phyloP scores from a whole-genome alignment of 2,329 filamentous ascomycete species.

The Sarocladium strictum region DNA sequence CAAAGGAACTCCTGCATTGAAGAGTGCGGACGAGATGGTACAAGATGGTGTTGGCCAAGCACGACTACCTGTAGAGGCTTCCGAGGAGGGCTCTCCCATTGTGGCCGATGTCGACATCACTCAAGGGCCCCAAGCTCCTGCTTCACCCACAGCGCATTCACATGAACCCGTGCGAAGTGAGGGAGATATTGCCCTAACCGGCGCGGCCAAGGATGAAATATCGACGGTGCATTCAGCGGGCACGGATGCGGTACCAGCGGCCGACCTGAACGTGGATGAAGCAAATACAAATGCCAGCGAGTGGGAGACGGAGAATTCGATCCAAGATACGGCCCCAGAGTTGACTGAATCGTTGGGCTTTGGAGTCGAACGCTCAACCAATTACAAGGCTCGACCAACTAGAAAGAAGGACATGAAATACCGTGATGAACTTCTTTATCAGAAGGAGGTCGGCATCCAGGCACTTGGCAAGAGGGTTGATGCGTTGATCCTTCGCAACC shows the following conservation, averaged over 20 bases:
- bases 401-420: background rate
- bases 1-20: too few relatives aligned
- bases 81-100: too few relatives aligned
- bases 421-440: slow-evolving; percentile 9
- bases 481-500: slow-evolving; percentile 41
- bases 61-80: too few relatives aligned
- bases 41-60: background rate
- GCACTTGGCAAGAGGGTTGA: slow-evolving; percentile 32
- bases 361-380: background rate
- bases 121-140: too few relatives aligned
- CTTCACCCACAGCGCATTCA: too few relatives aligned
- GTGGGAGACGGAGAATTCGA: background rate
- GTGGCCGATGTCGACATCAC: too few relatives aligned
- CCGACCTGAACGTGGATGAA: background rate
- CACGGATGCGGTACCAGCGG: background rate
- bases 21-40: background rate
- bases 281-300: background rate
- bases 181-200: too few relatives aligned
- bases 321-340: too few relatives aligned
- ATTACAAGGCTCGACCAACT: background rate
- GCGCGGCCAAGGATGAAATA: too few relatives aligned
- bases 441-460: slow-evolving; percentile 23
- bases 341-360: background rate
- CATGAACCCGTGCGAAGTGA: too few relatives aligned
- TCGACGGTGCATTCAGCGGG: too few relatives aligned